Evolutionary conservation across 371 early-diverging fungal species (phyloP).

Genomic region (Mucor racemosus): DNA sequence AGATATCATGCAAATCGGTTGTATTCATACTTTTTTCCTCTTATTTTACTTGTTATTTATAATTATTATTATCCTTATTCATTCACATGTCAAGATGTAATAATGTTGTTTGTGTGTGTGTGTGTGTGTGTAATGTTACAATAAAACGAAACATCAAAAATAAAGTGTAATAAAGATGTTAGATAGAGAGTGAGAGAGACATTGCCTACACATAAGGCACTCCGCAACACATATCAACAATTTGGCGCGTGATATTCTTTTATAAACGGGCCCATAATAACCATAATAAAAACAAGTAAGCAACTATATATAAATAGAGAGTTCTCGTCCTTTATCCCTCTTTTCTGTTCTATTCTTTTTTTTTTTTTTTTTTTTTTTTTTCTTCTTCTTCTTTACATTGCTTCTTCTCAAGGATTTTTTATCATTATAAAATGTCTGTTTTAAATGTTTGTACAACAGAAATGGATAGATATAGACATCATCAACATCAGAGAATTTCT

Average conservation of each 20-base stretch:
- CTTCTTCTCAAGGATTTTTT: background rate
- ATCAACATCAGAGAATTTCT: conserved; percentile 12
- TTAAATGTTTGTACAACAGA: conserved; percentile 23
- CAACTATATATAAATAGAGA: background rate
- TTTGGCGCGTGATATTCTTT: conserved; percentile 23
- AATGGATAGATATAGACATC: conserved; percentile 6
- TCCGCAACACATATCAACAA: conserved; percentile 4
- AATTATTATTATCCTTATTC: background rate
- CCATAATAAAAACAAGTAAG: conserved; percentile 4
- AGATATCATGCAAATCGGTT: conserved; percentile 8
- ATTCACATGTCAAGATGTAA: conserved; percentile 9
- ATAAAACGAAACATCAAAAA: conserved; percentile 4
- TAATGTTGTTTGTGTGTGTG: background rate
- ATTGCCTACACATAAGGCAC: background rate
- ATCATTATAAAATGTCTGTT: conserved; percentile 12
- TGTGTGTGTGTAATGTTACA: conserved; percentile 5
- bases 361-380: conserved; percentile 13
- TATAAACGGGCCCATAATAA: conserved; percentile 9
- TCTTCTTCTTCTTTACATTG: background rate
- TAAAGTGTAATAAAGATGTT: background rate
- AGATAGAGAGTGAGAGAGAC: background rate
- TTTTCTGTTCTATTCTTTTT: background rate
- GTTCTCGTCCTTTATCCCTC: conserved; percentile 6
- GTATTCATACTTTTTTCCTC: conserved; percentile 4
- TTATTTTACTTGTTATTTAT: background rate